A percentile compares a stretch with the other conserved stretches of the same genome.
Conservation (phyloP, 2,329 filamentous ascomycete species). For the Xylariomycetidae sp. region DNA sequence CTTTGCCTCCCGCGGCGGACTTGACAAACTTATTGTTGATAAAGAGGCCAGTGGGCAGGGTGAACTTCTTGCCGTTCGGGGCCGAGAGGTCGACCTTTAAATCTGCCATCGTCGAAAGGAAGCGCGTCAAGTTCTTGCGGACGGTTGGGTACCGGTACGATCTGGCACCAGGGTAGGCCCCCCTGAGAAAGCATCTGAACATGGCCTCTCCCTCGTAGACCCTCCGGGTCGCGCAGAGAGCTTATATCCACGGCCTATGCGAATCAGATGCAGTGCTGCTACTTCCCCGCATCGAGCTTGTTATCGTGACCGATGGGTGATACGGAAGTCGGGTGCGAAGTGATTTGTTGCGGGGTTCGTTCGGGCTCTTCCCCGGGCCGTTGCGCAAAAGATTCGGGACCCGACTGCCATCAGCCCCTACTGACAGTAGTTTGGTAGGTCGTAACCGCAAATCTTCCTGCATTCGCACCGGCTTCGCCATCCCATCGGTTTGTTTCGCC, state of each 20-base stretch:
- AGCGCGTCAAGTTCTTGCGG: conserved; percentile 7
- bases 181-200: conserved; percentile 3
- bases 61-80: conserved; percentile 63
- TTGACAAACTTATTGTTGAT: conserved; percentile 71
- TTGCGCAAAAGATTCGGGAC: too few relatives aligned
- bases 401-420: too few relatives aligned
- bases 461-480: too few relatives aligned
- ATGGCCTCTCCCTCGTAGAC: conserved; percentile 4
- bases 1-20: conserved; percentile 50
- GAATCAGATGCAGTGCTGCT: conserved; percentile 3
- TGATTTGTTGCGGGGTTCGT: too few relatives aligned
- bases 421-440: too few relatives aligned
- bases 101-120: conserved; percentile 22
- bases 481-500: too few relatives aligned
- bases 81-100: conserved; percentile 54
- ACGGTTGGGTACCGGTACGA: not conserved
- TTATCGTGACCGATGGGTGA: too few relatives aligned
- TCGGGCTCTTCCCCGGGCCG: too few relatives aligned
- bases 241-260: conserved; percentile 3
- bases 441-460: too few relatives aligned
- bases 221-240: conserved; percentile 1
- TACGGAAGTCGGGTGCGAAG: too few relatives aligned
- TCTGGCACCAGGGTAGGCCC: conserved; percentile 5
- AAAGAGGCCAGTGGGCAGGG: conserved; percentile 61
- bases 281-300: conserved; percentile 4